Conservation (phyloP, 2,329 filamentous ascomycete genomes). For the Phialophora macrospora region DNA sequence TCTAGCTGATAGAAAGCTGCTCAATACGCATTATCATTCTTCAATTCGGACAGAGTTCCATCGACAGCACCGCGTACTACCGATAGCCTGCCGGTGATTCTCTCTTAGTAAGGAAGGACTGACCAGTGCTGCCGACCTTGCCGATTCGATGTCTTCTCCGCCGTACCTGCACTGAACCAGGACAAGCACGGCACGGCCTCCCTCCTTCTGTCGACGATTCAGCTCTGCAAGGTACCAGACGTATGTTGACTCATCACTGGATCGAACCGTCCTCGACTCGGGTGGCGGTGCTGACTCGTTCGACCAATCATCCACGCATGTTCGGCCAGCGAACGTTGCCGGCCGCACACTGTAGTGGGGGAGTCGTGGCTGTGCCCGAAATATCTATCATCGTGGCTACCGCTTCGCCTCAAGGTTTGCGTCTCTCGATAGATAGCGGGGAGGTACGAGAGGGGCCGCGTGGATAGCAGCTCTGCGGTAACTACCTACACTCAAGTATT, state of each 20-base stretch:
- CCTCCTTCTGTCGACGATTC: background rate
- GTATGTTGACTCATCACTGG: conserved; percentile 18
- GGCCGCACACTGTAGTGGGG: background rate
- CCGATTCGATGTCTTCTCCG: background rate
- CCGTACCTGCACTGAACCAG: background rate
- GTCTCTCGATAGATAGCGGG: background rate
- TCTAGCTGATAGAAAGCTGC: conserved; percentile 35
- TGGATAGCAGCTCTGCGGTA: background rate
- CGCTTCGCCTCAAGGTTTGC: background rate
- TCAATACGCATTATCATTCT: conserved; percentile 19
- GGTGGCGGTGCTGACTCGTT: conserved; percentile 1
- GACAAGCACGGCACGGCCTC: background rate
- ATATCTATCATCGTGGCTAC: background rate
- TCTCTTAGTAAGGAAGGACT: background rate
- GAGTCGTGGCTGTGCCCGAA: background rate
- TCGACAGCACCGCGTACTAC: background rate
- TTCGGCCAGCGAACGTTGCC: background rate
- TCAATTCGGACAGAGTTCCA: background rate
- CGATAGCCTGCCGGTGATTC: background rate
- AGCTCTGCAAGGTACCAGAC: conserved; percentile 29
- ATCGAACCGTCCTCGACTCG: background rate
- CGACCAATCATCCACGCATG: conserved; percentile 2
- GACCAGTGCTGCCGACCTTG: background rate
- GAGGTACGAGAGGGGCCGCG: background rate
- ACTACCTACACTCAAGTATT: background rate